These are phyloP conservation scores for Dispira parvispora DNA, from an alignment of 192 early-diverging fungal genomes.

Conservation along the genomic window DNA sequence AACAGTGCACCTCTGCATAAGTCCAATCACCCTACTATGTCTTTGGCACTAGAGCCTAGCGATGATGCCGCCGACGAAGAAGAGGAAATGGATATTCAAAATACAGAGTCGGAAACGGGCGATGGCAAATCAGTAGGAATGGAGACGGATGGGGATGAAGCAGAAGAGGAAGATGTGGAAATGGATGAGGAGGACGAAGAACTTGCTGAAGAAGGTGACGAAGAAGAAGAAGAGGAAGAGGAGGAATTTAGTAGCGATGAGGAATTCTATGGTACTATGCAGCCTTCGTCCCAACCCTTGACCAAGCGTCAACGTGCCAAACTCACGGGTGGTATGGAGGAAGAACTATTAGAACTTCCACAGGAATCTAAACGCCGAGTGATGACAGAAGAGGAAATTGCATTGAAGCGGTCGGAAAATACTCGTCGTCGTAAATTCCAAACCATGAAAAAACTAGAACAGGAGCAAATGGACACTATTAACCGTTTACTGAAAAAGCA, in stretches of 20 bases:
- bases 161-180: neutral
- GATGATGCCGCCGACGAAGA: too few species aligned
- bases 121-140: neutral
- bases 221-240: neutral
- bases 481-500: constrained; percentile 70
- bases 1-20: too few species aligned
- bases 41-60: too few species aligned
- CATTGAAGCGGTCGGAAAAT: constrained; percentile 50
- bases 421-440: constrained; percentile 63
- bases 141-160: neutral
- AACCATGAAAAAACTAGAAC: constrained; percentile 57
- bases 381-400: constrained; percentile 52
- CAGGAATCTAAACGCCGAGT: constrained; percentile 46
- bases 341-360: constrained; percentile 53
- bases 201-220: neutral
- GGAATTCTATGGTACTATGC: constrained; percentile 7
- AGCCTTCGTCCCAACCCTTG: constrained; percentile 25
- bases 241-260: constrained; percentile 6
- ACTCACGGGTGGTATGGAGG: constrained; percentile 31
- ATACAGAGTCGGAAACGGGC: neutral
- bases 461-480: constrained; percentile 59
- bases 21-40: too few species aligned
- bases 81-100: neutral
- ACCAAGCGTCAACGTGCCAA: constrained; percentile 58
- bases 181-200: neutral